Evolutionary conservation across 208 protist species (phyloP), one percentile per base, ranked within the genome.

Genomic region (Acanthamoeba royreba): DNA sequence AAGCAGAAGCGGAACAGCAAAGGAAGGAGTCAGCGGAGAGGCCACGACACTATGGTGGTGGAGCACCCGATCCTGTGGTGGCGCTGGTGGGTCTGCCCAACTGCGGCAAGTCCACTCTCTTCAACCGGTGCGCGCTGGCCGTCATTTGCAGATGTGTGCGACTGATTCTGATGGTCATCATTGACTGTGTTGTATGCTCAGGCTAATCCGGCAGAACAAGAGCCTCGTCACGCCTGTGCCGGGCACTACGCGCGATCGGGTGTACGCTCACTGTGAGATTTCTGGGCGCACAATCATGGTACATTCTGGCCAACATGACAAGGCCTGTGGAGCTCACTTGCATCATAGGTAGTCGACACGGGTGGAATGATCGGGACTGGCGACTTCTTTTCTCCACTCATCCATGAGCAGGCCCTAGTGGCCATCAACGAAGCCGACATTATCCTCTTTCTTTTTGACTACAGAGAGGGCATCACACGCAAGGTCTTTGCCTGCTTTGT

Each of bases 361-460:
- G 85, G 85, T 22, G 85, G 85, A 11, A 91, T 91, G 85, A n/a
- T 91, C 28, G 85, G 85, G 52, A 72, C 46, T 33, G 85, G 55
- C 40, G 85, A 91, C 43, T 91, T 74, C 58, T 91, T 91, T 40
- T 91, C 85, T 15, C 55, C 85, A 25, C 46, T 74, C 38, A 72
- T 91, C 22, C 85, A 91, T 40, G 85, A 91, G 38, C 85, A 91
- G 28, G 85, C 85, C 11, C 85, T 91, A 53, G 85, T 91, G 85
- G 85, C 85, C 58, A 49, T 91, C 17, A 61, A 91, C 38, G 85
- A 91, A 28, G 85, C 85, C 35, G 85, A 91, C 55, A 72, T 91
- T 53, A 91, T 91, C 58, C 85, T 91, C 35, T 91, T 72, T 40
- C 33, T 91, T 9, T 91, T 74, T n/a, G 85, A 91, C 58, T 91